A percentile compares a stretch with the other conserved stretches of the same genome.
Evolutionary conservation across 208 protist species (phyloP).

Genomic region (Sergeia podlipaevii): DNA sequence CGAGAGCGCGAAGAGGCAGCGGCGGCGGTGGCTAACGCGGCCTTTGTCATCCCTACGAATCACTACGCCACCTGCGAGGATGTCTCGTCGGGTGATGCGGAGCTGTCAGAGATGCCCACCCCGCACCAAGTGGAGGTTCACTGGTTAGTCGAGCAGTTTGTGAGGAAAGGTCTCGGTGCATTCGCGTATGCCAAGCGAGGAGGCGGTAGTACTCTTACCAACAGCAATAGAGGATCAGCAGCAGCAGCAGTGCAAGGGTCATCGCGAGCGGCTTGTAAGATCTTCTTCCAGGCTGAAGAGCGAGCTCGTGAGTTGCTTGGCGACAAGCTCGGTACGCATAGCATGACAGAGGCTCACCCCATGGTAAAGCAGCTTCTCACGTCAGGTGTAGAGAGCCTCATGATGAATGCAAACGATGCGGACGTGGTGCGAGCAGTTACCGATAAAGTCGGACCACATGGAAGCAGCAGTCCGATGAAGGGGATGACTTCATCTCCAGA

Average conservation of each 20-base stretch:
- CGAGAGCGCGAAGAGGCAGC: neutral
- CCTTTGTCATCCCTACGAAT: neutral
- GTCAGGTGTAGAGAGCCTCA: neutral
- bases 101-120: slow-evolving; percentile 17
- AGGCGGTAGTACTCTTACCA: neutral
- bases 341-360: neutral
- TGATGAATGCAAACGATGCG: neutral
- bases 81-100: slow-evolving; percentile 9
- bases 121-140: slow-evolving; percentile 36
- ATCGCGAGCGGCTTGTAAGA: too few species aligned
- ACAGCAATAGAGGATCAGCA: neutral
- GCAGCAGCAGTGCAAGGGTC: too few species aligned
- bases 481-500: neutral
- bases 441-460: neutral
- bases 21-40: neutral
- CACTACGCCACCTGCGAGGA: neutral
- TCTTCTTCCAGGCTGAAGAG: too few species aligned
- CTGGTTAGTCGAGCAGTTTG: slow-evolving; percentile 43
- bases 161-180: slow-evolving; percentile 29
- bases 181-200: neutral
- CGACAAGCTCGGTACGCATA: neutral
- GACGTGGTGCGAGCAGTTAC: neutral
- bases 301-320: neutral
- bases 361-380: neutral
- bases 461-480: neutral